Percentiles rank a stretch among this genome's conserved stretches.
Evolutionary conservation across 768 basidiomycete species (phyloP).

Genomic region (Clitopilus passeckerianus): DNA sequence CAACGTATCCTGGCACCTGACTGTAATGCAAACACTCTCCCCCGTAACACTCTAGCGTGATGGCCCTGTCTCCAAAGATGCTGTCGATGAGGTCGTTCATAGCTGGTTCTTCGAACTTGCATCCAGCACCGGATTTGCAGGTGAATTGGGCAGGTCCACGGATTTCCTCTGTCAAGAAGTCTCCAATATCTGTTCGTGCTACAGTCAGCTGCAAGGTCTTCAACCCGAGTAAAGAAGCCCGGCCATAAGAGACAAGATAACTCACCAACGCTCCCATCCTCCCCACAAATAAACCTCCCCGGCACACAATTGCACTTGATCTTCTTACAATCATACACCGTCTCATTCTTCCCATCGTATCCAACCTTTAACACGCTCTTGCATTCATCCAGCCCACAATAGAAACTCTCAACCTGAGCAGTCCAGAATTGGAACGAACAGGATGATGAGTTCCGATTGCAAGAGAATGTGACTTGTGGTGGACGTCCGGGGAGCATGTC

Average conservation of each 20-base stretch:
- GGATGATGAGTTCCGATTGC: slow-evolving; percentile 53
- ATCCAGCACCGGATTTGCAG: slow-evolving; percentile 67
- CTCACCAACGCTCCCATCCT: slow-evolving; percentile 88
- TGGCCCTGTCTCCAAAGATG: slow-evolving; percentile 89
- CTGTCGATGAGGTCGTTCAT: slow-evolving; percentile 95
- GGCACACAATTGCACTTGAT: slow-evolving; percentile 94
- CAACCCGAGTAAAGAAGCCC: background rate
- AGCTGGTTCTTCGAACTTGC: slow-evolving; percentile 90
- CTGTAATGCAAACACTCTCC: slow-evolving; percentile 95
- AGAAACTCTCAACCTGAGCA: slow-evolving; percentile 90
- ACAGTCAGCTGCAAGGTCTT: background rate
- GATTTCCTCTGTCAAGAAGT: slow-evolving; percentile 88
- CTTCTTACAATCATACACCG: slow-evolving; percentile 74
- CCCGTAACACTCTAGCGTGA: slow-evolving; percentile 79
- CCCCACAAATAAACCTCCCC: slow-evolving; percentile 90
- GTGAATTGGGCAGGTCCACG: slow-evolving; percentile 86
- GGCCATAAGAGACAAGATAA: slow-evolving; percentile 9
- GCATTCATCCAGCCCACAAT: slow-evolving; percentile 82
- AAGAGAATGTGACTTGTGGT: slow-evolving; percentile 96
- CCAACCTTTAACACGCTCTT: slow-evolving; percentile 37
- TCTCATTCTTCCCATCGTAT: slow-evolving; percentile 60
- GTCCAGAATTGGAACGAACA: slow-evolving; percentile 99
- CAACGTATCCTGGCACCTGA: slow-evolving; percentile 90
- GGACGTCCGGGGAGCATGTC: slow-evolving; percentile 87
- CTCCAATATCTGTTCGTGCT: slow-evolving; percentile 70